A percentile compares a stretch with the other conserved stretches of the same genome.
Conservation (phyloP, 768 basidiomycete species). For the Suillus decipiens region DNA sequence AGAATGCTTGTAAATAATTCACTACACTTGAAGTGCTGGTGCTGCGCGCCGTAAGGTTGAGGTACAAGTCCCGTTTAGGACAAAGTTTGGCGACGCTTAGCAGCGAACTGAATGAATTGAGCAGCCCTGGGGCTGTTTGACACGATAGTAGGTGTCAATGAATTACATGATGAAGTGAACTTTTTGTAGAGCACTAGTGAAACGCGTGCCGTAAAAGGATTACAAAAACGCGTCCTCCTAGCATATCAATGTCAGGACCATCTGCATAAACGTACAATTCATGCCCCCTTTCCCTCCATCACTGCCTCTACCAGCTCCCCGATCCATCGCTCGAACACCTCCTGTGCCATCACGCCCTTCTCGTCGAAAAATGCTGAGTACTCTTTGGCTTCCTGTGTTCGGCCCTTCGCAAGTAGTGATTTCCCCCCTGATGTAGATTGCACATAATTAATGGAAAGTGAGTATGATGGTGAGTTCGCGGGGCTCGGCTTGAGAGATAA, state of each 20-base stretch:
- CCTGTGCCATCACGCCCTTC: conserved; percentile 76
- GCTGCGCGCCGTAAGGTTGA: too few species aligned
- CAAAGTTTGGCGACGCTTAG: too few species aligned
- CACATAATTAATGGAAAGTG: conserved; percentile 66
- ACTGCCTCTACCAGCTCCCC: conserved; percentile 67
- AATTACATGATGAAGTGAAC: too few species aligned
- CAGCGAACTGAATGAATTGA: too few species aligned
- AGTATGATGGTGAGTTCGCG: conserved; percentile 63
- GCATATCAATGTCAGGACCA: background rate
- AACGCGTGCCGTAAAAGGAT: background rate
- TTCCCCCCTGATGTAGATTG: conserved; percentile 87
- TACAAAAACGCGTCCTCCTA: background rate
- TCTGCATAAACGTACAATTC: conserved; percentile 5
- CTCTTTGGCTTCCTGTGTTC: conserved; percentile 53
- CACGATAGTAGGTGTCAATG: too few species aligned
- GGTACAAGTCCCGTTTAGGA: too few species aligned
- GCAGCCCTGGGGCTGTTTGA: too few species aligned
- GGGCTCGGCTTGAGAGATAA: conserved; percentile 25
- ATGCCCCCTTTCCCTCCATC: conserved; percentile 68
- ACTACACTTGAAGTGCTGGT: too few species aligned
- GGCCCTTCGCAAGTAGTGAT: conserved; percentile 73
- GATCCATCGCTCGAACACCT: conserved; percentile 76
- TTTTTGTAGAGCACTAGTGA: too few species aligned
- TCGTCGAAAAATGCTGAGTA: conserved; percentile 83
- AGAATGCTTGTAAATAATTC: too few species aligned